Conservation (phyloP, 2,329 filamentous ascomycete species). For the Exophiala viscosa region DNA sequence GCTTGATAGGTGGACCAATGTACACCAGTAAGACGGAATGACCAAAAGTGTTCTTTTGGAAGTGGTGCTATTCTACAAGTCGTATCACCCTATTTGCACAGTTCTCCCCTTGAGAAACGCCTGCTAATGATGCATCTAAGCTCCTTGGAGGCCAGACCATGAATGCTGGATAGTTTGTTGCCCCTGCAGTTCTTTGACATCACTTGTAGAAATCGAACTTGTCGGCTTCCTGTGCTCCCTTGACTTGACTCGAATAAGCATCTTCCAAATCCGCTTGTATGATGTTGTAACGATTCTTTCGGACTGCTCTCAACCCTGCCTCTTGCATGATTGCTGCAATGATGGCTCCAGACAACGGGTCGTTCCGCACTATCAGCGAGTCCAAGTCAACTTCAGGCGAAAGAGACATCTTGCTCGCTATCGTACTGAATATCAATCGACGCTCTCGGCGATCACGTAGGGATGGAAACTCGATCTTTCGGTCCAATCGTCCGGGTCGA, state of each 20-base stretch:
- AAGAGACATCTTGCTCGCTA: conserved; percentile 93
- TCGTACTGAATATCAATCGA: conserved; percentile 95
- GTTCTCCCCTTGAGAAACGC: background rate
- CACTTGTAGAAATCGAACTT: conserved; percentile 75
- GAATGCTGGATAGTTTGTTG: background rate
- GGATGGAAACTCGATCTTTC: conserved; percentile 98
- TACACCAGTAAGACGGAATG: no score
- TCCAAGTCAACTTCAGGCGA: conserved; percentile 96
- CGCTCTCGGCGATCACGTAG: conserved; percentile 90
- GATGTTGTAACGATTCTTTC: conserved; percentile 99
- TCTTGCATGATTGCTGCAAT: conserved; percentile 99
- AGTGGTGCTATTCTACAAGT: no score
- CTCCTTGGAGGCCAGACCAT: background rate
- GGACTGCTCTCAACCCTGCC: conserved; percentile 85
- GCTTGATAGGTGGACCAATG: no score
- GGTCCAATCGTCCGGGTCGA: conserved; percentile 88
- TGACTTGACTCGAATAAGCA: conserved; percentile 94
- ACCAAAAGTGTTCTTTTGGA: no score
- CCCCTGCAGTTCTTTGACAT: background rate
- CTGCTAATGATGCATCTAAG: conserved; percentile 6
- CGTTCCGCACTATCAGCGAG: conserved; percentile 92
- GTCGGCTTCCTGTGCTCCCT: conserved; percentile 68
- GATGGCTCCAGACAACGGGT: conserved; percentile 88
- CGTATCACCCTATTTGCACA: no score
- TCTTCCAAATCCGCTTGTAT: conserved; percentile 96